Percentiles rank a stretch among this genome's conserved stretches.
Evolutionary conservation across 495 filamentous ascomycete genomes (phyloP).

Genomic region (Lasiosphaeriaceae sp.): DNA sequence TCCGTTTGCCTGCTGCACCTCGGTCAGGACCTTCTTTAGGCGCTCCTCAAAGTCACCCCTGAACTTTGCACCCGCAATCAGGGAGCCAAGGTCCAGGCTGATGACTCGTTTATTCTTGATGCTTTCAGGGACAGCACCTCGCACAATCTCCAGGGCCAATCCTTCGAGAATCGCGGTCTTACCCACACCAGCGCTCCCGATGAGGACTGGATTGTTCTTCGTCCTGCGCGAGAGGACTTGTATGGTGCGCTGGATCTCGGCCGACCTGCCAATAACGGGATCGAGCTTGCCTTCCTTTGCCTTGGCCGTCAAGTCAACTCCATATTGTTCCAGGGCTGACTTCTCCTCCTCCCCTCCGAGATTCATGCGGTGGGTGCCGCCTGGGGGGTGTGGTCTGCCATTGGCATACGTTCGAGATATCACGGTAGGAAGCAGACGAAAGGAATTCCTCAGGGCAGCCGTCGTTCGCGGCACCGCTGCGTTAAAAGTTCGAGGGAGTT

Average conservation of each 20-base stretch:
- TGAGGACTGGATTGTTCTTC: conserved; percentile 95
- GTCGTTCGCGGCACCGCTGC: conserved; percentile 7
- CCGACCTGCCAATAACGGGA: conserved; percentile 89
- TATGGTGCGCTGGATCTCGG: conserved; percentile 89
- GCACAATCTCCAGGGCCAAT: conserved; percentile 83
- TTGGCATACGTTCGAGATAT: conserved; percentile 62
- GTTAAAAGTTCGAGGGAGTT: conserved; percentile 19
- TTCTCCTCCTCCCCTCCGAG: conserved; percentile 76
- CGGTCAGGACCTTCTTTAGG: conserved; percentile 82
- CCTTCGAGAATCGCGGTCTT: conserved; percentile 96
- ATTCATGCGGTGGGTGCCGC: conserved; percentile 91
- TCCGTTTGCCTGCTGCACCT: conserved; percentile 84
- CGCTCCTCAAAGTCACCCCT: conserved; percentile 95
- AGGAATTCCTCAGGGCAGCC: conserved; percentile 4
- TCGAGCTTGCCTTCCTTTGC: conserved; percentile 89
- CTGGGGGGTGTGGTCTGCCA: conserved; percentile 79
- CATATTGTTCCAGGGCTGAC: conserved; percentile 82
- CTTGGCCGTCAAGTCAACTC: conserved; percentile 81
- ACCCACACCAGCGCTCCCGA: conserved; percentile 87
- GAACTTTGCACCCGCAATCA: conserved; percentile 95
- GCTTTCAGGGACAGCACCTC: conserved; percentile 91
- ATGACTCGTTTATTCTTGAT: conserved; percentile 93
- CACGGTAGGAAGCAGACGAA: conserved; percentile 24
- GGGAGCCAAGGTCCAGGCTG: conserved; percentile 76
- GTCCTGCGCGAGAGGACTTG: conserved; percentile 89